Evolutionary conservation across 2,329 filamentous ascomycete species (phyloP), one percentile per base, ranked within the genome.

Genomic region (Tolypocladium ovalisporum): DNA sequence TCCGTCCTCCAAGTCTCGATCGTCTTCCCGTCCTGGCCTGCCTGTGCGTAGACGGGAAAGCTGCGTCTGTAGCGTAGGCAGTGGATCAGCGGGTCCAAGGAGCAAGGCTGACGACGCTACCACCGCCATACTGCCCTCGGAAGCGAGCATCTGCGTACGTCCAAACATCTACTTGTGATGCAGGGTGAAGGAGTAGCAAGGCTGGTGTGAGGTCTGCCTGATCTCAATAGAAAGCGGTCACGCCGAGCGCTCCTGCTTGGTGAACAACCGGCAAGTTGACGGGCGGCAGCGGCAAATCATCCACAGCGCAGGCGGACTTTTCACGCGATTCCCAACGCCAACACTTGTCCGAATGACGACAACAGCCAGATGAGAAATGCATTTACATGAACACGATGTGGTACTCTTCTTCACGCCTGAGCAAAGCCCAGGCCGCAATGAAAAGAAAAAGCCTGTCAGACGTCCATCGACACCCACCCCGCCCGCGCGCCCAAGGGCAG

Each of bases 391-490:
- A n/a, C n/a, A n/a, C n/a, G n/a, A n/a, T n/a, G n/a, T n/a, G n/a
- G n/a, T n/a, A n/a, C 57, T 78, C 79, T 83, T 83, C 82, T 68
- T 83, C 76, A 68, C 75, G 61, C 58, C 76, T 70, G 65, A 66
- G 71, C 64, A 69, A 74, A 44, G 75, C 78, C 71, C 74, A 64
- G 67, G 70, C 65, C n/a, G 73, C 68, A 82, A 80, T 74, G 78
- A 82, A 83, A 83, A 83, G 76, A 76, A 61, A 64, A 67, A 69
- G 73, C 80, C 89, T 89, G 89, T 93, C 89, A 94, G 89, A 92
- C 88, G 83, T 89, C 87, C 87, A 80, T 88, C 88, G 79, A 82
- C 81, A 83, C 88, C 88, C 89, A 88, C 88, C 88, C 87, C 77
- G 79, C 75, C 76, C 78, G 75, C 78, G 82, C 82, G 87, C 86